Percentiles rank a stretch among this genome's conserved stretches.
These are phyloP conservation scores for Acanthamoeba lenticulata DNA, from an alignment of 208 protist genomes.

Conservation along the genomic window DNA sequence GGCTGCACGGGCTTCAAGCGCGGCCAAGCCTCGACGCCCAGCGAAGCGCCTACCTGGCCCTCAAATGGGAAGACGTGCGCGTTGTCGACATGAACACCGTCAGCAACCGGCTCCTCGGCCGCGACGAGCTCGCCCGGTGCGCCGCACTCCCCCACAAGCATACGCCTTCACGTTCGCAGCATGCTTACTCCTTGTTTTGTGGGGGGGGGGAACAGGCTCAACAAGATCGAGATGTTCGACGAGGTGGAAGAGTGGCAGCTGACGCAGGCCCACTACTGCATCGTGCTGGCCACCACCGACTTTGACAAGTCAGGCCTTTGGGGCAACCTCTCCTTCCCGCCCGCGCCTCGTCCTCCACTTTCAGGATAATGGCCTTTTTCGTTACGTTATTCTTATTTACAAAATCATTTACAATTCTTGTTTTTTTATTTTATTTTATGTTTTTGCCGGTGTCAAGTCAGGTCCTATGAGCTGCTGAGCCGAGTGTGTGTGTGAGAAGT, in stretches of 20 bases:
- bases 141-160: no score
- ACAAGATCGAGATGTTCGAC: slow-evolving; percentile 51
- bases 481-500: no score
- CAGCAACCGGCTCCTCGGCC: neutral
- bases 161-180: no score
- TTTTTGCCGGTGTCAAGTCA: no score
- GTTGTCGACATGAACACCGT: slow-evolving; percentile 38
- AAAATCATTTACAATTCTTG: no score
- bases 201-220: neutral
- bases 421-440: no score
- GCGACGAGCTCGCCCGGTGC: neutral
- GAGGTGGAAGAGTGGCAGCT: slow-evolving; percentile 53
- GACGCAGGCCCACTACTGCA: slow-evolving; percentile 52
- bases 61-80: neutral
- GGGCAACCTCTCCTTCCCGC: neutral
- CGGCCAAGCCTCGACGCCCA: neutral
- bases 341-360: no score
- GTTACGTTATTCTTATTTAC: no score
- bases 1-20: neutral
- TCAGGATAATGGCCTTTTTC: no score
- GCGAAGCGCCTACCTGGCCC: neutral
- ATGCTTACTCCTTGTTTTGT: no score
- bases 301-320: neutral
- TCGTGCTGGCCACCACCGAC: neutral
- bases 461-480: no score